A percentile compares a stretch with the other conserved stretches of the same genome.
Evolutionary conservation across 768 basidiomycete species (phyloP).

Genomic region (Boletus reticuloceps): DNA sequence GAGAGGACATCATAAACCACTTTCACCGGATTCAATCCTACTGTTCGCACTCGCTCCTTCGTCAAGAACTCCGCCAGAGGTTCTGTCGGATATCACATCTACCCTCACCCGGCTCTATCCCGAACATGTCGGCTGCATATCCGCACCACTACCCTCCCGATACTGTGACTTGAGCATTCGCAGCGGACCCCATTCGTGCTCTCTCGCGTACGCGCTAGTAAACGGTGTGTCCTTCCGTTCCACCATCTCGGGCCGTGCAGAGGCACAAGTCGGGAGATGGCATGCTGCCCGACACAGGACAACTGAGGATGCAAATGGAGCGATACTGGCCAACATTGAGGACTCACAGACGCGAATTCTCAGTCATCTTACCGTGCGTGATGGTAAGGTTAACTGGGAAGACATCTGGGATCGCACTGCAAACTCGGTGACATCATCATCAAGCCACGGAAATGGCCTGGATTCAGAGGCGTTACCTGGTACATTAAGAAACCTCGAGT

Average conservation of each 20-base stretch:
- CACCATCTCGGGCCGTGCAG: conserved; percentile 53
- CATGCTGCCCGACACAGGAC: conserved; percentile 48
- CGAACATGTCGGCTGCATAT: conserved; percentile 60
- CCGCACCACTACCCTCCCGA: conserved; percentile 43
- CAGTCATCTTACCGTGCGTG: neutral
- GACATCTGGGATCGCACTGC: conserved; percentile 44
- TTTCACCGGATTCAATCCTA: conserved; percentile 1
- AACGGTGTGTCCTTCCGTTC: conserved; percentile 57
- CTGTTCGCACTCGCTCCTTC: conserved; percentile 30
- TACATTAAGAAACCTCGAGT: conserved; percentile 36
- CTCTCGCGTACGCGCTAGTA: conserved; percentile 51
- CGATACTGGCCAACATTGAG: neutral
- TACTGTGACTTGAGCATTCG: conserved; percentile 1
- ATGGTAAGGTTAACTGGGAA: conserved; percentile 44
- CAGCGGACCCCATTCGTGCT: conserved; percentile 44
- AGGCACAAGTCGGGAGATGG: conserved; percentile 70
- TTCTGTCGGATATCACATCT: conserved; percentile 38
- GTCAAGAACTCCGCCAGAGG: conserved; percentile 14
- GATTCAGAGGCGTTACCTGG: conserved; percentile 32
- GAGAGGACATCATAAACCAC: neutral
- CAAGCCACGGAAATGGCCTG: neutral
- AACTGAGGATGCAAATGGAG: neutral
- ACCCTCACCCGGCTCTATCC: conserved; percentile 39
- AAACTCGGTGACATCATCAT: neutral
- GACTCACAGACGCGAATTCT: conserved; percentile 2